Base-by-base conservation (phyloP, 2,329 filamentous ascomycete genomes). In the Diaporthe capsici region DNA sequence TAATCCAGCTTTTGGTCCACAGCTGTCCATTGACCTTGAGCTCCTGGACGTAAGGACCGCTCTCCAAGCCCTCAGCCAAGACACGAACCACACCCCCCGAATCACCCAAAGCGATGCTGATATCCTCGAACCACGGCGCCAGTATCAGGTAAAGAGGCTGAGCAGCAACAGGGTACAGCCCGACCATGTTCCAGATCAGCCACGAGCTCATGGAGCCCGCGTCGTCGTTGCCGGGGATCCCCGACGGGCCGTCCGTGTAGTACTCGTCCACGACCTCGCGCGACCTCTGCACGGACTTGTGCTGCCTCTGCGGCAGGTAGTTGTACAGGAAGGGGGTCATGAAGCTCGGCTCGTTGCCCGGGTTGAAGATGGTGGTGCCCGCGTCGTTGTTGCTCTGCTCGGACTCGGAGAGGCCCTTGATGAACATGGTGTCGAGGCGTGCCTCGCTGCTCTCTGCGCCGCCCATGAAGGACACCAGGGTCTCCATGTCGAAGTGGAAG, bases 131-230 rank as follows among this genome's bases (percentile, higher is more conserved):
- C 90, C 90, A 93, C 0, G 92, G 91, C 9, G 90, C 90, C 6
- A 89, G 88, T 71, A 94, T 86, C 22, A 94, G 85, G 81, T 93
- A 94, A 1, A 90, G 92, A 0, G 91, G 91, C 84, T 94, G 92
- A 0, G 91, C 92, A 0, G 92, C 93, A 76, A 94, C 84, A 1
- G 92, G 92, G 78, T 93, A 93, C 31, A 94, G 83, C 3, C 92
- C 92, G 55, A 93, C 87, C 88, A 93, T 92, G 78, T 89, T 90
- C 90, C 92, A 94, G 15, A 93, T 83, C 2, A 93, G 82, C 90
- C 91, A 94, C 10, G 89, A 91, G 81, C 94, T 92, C 92, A 94
- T 94, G 17, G 93, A 91, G 10, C 93, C 93, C 1, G 91, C 92
- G 81, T 94, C 93, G 70, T 89, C 91, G 82, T 94, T 94, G 0